Percentiles rank a stretch among this genome's conserved stretches.
Conservation (phyloP, 2,329 filamentous ascomycete species). For the Ophiostoma himal-ulmi region DNA sequence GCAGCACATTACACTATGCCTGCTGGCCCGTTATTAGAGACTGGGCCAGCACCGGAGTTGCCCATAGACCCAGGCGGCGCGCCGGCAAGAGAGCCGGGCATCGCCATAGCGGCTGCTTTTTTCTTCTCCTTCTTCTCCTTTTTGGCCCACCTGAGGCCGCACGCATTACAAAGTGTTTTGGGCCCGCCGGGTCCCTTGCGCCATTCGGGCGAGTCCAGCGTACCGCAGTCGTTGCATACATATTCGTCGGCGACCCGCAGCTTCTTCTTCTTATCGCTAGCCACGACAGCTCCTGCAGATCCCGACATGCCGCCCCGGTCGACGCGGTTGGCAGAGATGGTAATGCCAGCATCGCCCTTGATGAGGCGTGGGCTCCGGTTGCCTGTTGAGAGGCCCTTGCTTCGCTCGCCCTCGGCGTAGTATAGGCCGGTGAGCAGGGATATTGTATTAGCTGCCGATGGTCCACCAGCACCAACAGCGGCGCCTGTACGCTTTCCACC, state of each 20-base stretch:
- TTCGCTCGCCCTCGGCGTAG: slow-evolving; percentile 84
- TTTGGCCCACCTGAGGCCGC: slow-evolving; percentile 70
- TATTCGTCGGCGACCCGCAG: slow-evolving; percentile 81
- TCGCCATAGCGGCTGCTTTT: slow-evolving; percentile 26
- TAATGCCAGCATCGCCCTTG: slow-evolving; percentile 79
- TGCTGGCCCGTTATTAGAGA: background rate
- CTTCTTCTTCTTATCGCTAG: slow-evolving; percentile 74
- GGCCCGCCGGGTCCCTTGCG: slow-evolving; percentile 87
- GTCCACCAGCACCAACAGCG: background rate
- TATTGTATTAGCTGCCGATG: slow-evolving; percentile 72
- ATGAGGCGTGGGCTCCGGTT: slow-evolving; percentile 74
- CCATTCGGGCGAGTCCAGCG: slow-evolving; percentile 91
- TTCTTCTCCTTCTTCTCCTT: slow-evolving; percentile 66
- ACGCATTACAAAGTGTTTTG: slow-evolving; percentile 94
- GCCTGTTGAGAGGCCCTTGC: slow-evolving; percentile 80
- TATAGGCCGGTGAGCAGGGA: slow-evolving; percentile 87
- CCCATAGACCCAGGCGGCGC: no score
- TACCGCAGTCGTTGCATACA: slow-evolving; percentile 92
- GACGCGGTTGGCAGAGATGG: slow-evolving; percentile 75
- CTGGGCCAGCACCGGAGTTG: background rate
- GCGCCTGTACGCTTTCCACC: background rate
- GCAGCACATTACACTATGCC: background rate
- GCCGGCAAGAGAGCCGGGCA: background rate
- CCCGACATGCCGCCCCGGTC: slow-evolving; percentile 47
- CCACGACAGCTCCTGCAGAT: background rate